Conservation (phyloP, 2,329 filamentous ascomycete genomes). For the Fusarium transvaalense region DNA sequence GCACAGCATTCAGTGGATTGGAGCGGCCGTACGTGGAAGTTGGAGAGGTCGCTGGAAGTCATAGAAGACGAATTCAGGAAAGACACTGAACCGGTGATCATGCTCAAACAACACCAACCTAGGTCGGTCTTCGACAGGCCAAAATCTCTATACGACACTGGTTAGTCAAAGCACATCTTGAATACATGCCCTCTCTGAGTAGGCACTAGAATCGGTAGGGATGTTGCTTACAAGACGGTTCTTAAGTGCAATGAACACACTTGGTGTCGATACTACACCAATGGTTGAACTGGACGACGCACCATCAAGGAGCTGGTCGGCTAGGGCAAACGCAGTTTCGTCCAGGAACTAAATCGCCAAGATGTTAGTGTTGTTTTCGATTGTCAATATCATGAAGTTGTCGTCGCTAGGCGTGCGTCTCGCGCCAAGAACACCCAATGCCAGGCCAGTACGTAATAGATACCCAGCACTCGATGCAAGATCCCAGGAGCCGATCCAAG, state of each 20-base stretch:
- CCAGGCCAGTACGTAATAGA: constrained; percentile 43
- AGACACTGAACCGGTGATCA: constrained; percentile 79
- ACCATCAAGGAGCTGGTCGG: constrained; percentile 73
- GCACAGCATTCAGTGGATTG: not conserved
- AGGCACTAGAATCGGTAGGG: not conserved
- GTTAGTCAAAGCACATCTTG: constrained; percentile 22
- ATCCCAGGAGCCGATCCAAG: constrained; percentile 33
- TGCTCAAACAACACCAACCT: constrained; percentile 77
- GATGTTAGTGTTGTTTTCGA: constrained; percentile 19
- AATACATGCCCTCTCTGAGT: not conserved
- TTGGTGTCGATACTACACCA: constrained; percentile 79
- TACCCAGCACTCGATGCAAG: constrained; percentile 27
- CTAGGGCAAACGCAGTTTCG: constrained; percentile 74
- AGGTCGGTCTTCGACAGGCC: constrained; percentile 56
- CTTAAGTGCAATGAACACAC: constrained; percentile 81
- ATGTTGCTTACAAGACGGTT: constrained; percentile 66
- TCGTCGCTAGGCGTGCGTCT: not conserved
- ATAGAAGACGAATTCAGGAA: constrained; percentile 80
- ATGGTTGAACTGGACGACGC: constrained; percentile 69
- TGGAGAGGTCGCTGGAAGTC: constrained; percentile 78
- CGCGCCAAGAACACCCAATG: constrained; percentile 24
- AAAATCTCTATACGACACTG: constrained; percentile 31
- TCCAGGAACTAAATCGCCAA: constrained; percentile 72
- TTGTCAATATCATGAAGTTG: constrained; percentile 42
- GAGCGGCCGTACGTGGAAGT: constrained; percentile 63